phyloP scores from a whole-genome alignment of 768 basidiomycete species.

The Boletus barrowsii region DNA sequence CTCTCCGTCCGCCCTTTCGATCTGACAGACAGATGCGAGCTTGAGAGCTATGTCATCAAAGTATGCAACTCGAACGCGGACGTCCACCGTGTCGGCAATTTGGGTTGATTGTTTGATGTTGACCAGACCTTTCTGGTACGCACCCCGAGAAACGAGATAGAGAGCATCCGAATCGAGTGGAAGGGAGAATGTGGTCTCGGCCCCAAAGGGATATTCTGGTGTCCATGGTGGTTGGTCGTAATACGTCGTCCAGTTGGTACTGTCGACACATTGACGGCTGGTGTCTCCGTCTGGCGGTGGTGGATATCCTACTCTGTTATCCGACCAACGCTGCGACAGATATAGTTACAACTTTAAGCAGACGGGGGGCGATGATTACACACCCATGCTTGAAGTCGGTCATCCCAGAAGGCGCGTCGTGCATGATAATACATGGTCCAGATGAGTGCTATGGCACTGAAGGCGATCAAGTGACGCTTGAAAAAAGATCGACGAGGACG shows the following conservation, averaged over 20 bases:
- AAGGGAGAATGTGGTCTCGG: slow-evolving; percentile 27
- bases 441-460: slow-evolving; percentile 4
- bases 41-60: slow-evolving; percentile 13
- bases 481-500: neutral
- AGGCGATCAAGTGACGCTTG: slow-evolving; percentile 9
- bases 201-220: slow-evolving; percentile 19
- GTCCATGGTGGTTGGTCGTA: slow-evolving; percentile 26
- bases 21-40: slow-evolving; percentile 28
- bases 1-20: slow-evolving; percentile 22
- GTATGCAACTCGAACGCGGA: slow-evolving; percentile 30
- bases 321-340: slow-evolving; percentile 5
- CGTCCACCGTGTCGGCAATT: slow-evolving; percentile 26
- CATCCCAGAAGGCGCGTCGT: neutral
- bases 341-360: neutral
- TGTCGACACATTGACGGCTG: slow-evolving; percentile 11
- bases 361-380: neutral
- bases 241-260: slow-evolving; percentile 23
- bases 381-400: slow-evolving; percentile 7
- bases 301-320: neutral
- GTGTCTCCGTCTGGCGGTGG: neutral
- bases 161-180: slow-evolving; percentile 30
- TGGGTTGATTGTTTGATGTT: slow-evolving; percentile 30
- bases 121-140: slow-evolving; percentile 25
- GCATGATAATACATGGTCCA: slow-evolving; percentile 15
- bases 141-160: slow-evolving; percentile 31